Base-by-base conservation (phyloP, 495 filamentous ascomycete genomes). In the Xylaria grammica region DNA sequence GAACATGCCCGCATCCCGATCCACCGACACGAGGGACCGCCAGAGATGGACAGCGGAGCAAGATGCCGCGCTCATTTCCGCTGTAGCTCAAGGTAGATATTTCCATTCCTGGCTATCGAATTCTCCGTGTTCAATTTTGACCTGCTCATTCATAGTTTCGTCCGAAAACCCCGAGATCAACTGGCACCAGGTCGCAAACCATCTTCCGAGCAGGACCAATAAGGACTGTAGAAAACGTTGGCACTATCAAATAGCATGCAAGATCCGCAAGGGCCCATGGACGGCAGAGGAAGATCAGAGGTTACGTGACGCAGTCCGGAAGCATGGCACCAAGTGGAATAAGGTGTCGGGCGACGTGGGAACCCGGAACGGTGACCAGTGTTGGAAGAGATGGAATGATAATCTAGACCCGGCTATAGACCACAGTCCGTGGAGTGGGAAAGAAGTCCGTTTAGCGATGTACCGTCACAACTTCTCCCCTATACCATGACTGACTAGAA, bases 151-250 rank as follows among this genome's bases (percentile, higher is more conserved):
- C n/a, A n/a, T n/a, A n/a, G n/a, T n/a, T n/a, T n/a, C n/a, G n/a
- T n/a, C n/a, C n/a, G n/a, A n/a, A n/a, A n/a, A n/a, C n/a, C n/a
- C n/a, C n/a, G n/a, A n/a, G n/a, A n/a, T n/a, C n/a, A n/a, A 49
- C 62, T 79, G 77, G 77, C 73, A 76, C 67, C 66, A 63, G 26
- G 74, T 79, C 29, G 77, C 77, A 8, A 62, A 69, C 42, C 68
- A 76, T 27, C 72, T 79, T 34, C 76, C 77, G 0, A 68, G 73
- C 5, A 69, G 77, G 8, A 79, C 75, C 52, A 79, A 79, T 70
- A 79, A 79, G 36, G 76, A 79, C 61, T 79, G 77, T 46, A 67
- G 77, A 8, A 79, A 79, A 54, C 73, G 77, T 9, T 79, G 77
- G 77, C 77, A 77, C 62, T 73, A 52, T 73, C 75, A 58, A 64